A percentile compares a stretch with the other conserved stretches of the same genome.
Evolutionary conservation across 768 basidiomycete species (phyloP).

Genomic region (Mycena crocata): DNA sequence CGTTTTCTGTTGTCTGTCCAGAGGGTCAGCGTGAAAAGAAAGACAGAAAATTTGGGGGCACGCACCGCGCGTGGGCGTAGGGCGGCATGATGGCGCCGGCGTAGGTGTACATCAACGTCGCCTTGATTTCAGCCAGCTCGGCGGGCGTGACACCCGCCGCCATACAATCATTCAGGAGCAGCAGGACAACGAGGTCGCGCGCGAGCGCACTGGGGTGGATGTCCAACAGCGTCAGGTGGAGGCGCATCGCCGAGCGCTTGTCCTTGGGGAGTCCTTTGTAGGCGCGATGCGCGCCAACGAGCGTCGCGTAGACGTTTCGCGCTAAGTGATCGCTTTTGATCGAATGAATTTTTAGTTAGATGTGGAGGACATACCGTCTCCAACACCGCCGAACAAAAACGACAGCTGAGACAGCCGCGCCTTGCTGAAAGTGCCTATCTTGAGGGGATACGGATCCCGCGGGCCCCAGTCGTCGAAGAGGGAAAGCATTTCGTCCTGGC

Average conservation of each 20-base stretch:
- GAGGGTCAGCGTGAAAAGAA: too few species aligned
- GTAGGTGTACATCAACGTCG: slow-evolving; percentile 41
- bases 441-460: slow-evolving; percentile 35
- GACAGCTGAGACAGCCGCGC: slow-evolving; percentile 32
- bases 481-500: slow-evolving; percentile 42
- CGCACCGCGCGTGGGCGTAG: slow-evolving; percentile 36
- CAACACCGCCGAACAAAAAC: slow-evolving; percentile 43
- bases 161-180: slow-evolving; percentile 37
- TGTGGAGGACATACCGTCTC: slow-evolving; percentile 40
- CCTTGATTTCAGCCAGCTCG: slow-evolving; percentile 33
- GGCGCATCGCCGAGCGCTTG: slow-evolving; percentile 30
- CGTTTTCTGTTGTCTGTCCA: slow-evolving; percentile 22
- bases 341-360: background rate
- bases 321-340: slow-evolving; percentile 12
- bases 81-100: slow-evolving; percentile 36
- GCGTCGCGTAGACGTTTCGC: slow-evolving; percentile 41
- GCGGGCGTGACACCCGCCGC: slow-evolving; percentile 14
- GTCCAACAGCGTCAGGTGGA: slow-evolving; percentile 41
- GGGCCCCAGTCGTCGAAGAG: slow-evolving; percentile 42
- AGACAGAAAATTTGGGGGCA: background rate
- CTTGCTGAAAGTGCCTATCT: slow-evolving; percentile 30
- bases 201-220: slow-evolving; percentile 40
- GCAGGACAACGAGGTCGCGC: slow-evolving; percentile 36
- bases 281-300: slow-evolving; percentile 38
- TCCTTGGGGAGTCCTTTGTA: slow-evolving; percentile 30